Percentiles rank a stretch among this genome's conserved stretches.
Conservation (phyloP, 2,329 filamentous ascomycete species). For the Orbilia javanica region DNA sequence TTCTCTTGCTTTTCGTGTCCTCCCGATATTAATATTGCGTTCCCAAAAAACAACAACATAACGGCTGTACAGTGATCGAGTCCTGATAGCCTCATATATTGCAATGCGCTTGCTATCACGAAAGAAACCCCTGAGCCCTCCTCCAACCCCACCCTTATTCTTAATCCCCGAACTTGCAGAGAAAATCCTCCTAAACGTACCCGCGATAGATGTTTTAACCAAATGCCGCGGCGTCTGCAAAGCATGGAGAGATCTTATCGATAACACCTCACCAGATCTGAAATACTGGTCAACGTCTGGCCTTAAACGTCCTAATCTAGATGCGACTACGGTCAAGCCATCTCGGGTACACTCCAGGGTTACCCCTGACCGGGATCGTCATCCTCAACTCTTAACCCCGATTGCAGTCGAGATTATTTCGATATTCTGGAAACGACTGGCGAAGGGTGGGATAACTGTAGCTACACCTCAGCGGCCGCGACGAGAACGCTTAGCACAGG, state of each 20-base stretch:
- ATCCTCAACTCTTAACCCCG: constrained; percentile 19
- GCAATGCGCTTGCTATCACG: not conserved
- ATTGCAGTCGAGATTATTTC: constrained; percentile 27
- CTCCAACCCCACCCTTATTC: constrained; percentile 13
- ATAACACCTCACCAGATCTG: constrained; percentile 23
- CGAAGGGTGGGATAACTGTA: constrained; percentile 1
- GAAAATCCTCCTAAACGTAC: constrained; percentile 20
- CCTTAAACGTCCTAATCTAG: not conserved
- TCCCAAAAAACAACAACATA: too few relatives aligned
- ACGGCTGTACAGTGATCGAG: too few relatives aligned
- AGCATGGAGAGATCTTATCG: constrained; percentile 33
- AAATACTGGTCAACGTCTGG: constrained; percentile 31
- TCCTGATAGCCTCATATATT: not conserved
- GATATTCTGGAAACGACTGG: constrained; percentile 37
- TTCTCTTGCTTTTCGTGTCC: too few relatives aligned
- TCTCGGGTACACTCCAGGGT: not conserved
- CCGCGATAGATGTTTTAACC: constrained; percentile 26
- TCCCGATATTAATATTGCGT: too few relatives aligned
- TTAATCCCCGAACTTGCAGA: constrained; percentile 24
- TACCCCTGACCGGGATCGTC: not conserved
- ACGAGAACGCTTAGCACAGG: not conserved
- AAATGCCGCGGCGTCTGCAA: constrained; percentile 36
- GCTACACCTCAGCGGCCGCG: not conserved
- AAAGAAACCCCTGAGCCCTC: not conserved
- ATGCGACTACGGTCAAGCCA: not conserved